These are phyloP conservation scores for Neobulgaria alba DNA, from an alignment of 2,329 filamentous ascomycete species.

Conservation along the genomic window DNA sequence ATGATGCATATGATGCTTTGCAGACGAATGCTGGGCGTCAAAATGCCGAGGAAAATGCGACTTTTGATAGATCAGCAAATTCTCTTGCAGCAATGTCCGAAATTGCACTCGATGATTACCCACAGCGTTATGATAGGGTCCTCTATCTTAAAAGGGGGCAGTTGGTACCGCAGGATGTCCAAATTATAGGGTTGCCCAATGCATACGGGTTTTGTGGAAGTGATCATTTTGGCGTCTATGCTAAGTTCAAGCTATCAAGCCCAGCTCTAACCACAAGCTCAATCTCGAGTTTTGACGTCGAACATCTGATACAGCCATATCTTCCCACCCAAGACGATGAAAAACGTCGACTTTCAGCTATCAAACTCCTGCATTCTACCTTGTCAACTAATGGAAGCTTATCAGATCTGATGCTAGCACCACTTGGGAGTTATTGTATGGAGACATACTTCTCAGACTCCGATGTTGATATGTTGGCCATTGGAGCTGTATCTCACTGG, in stretches of 20 bases:
- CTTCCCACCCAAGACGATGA: conserved; percentile 41
- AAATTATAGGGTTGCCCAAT: conserved; percentile 44
- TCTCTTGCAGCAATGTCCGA: conserved; percentile 43
- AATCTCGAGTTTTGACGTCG: conserved; percentile 10
- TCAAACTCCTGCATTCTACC: conserved; percentile 37
- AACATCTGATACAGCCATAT: conserved; percentile 30
- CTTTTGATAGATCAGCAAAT: conserved; percentile 53
- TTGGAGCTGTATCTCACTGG: conserved; percentile 27
- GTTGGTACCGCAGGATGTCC: conserved; percentile 39
- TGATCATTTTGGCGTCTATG: conserved; percentile 50
- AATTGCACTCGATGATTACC: conserved; percentile 41
- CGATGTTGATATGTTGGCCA: conserved; percentile 58
- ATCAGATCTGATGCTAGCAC: conserved; percentile 21
- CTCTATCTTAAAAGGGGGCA: conserved; percentile 38
- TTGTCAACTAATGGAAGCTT: conserved; percentile 30
- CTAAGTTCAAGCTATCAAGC: conserved; percentile 31
- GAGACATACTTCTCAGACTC: conserved; percentile 51
- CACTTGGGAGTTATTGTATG: conserved; percentile 50
- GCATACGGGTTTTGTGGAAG: conserved; percentile 30
- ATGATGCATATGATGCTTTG: conserved; percentile 33
- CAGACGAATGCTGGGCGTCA: conserved; percentile 41
- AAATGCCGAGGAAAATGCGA: conserved; percentile 58
- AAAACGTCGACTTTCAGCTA: conserved; percentile 33
- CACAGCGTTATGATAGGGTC: conserved; percentile 59
- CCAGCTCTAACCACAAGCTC: neutral